phyloP scores from a whole-genome alignment of 2,329 filamentous ascomycete genomes.

The Hypoxylon sp. region DNA sequence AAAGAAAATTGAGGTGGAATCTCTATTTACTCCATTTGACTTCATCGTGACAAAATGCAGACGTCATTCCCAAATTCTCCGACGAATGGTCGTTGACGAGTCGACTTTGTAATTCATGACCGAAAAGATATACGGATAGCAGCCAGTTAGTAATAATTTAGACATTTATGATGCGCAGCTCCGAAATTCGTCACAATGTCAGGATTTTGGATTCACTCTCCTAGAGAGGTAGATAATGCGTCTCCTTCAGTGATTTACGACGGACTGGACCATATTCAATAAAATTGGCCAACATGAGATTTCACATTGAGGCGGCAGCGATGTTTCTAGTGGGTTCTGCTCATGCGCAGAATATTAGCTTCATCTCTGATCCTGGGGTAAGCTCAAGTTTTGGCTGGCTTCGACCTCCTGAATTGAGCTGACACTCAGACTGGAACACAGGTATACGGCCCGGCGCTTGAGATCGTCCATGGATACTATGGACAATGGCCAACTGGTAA shows the following conservation, averaged over 20 bases:
- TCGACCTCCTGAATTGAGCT: neutral
- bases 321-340: conserved; percentile 1
- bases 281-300: neutral
- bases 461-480: conserved; percentile 64
- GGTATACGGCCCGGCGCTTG: conserved; percentile 50
- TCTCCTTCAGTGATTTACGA: neutral
- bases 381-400: neutral
- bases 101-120: neutral
- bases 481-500: conserved; percentile 61
- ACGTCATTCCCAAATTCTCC: neutral
- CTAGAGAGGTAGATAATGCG: neutral
- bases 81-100: neutral
- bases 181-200: neutral
- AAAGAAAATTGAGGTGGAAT: neutral
- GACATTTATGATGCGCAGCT: neutral
- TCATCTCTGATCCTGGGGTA: conserved; percentile 43
- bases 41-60: conserved; percentile 1
- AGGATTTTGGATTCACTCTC: neutral
- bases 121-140: neutral
- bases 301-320: neutral
- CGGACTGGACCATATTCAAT: neutral
- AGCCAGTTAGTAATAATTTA: neutral
- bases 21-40: neutral
- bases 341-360: conserved; percentile 36
- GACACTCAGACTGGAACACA: conserved; percentile 45